Percentiles rank a stretch among this genome's conserved stretches.
phyloP scores from a whole-genome alignment of 352 stramenopile genomes.

The Pythium myriotylum region DNA sequence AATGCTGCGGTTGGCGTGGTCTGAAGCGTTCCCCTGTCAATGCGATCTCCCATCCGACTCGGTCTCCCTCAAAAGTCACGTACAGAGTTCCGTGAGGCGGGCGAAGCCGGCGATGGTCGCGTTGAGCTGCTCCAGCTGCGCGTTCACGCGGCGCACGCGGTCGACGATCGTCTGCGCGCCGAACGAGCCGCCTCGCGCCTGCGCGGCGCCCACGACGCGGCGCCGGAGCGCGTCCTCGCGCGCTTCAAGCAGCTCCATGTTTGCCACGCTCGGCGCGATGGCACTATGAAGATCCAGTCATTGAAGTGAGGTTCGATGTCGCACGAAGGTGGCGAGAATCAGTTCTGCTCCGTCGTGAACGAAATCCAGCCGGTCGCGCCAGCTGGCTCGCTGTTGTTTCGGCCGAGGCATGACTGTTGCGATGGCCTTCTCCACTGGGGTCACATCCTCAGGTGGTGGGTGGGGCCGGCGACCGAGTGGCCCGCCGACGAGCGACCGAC shows the following conservation, averaged over 20 bases:
- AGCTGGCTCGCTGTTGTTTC: no score
- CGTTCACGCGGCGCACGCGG: constrained; percentile 25
- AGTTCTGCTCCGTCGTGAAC: no score
- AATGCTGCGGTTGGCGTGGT: constrained; percentile 37
- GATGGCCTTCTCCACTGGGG: no score
- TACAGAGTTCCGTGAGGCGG: constrained; percentile 55
- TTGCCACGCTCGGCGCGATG: no score
- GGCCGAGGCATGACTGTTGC: no score
- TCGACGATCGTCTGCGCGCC: constrained; percentile 32
- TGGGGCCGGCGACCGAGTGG: no score
- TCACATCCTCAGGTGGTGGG: no score
- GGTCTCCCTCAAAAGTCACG: no score
- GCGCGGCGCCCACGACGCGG: constrained; percentile 2
- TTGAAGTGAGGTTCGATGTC: neutral
- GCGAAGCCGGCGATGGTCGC: constrained; percentile 37
- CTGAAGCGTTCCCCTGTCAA: constrained; percentile 18
- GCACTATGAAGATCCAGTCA: neutral
- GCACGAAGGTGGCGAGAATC: neutral
- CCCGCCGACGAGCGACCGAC: no score
- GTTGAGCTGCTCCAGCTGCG: constrained; percentile 32
- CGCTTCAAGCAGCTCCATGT: constrained; percentile 64
- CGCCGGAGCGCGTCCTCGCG: constrained; percentile 45
- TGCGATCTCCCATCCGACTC: no score
- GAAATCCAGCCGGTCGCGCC: neutral
- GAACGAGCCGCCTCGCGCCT: constrained; percentile 19